Percentiles rank a stretch among this genome's conserved stretches.
Conservation (phyloP, 2,329 filamentous ascomycete genomes). For the Neofusicoccum sp. region DNA sequence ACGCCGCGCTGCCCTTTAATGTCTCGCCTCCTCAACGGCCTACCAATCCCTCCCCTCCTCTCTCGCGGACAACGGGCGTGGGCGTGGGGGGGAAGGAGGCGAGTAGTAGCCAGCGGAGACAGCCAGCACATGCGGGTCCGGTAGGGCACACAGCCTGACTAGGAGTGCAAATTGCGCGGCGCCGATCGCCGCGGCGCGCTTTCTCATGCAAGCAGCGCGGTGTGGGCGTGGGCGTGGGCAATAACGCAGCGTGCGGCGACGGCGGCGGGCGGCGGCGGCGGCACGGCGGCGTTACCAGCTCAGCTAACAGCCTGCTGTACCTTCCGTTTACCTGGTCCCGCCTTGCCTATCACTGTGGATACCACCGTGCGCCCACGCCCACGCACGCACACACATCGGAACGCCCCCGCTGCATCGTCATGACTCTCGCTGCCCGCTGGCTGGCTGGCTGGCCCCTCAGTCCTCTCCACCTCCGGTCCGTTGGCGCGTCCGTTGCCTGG, state of each 20-base stretch:
- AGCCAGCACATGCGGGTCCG: neutral
- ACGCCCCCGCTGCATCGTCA: neutral
- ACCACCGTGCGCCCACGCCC: neutral
- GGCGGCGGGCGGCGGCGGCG: neutral
- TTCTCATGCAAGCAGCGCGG: neutral
- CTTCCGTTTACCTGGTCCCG: conserved; percentile 16
- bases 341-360: conserved; percentile 18
- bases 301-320: neutral
- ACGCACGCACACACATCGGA: neutral
- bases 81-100: neutral
- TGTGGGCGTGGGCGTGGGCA: too few species aligned
- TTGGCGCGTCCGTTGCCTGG: too few species aligned
- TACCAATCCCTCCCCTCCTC: neutral
- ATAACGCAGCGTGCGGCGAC: neutral
- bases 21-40: neutral
- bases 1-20: conserved; percentile 16
- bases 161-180: conserved; percentile 5
- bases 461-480: too few species aligned
- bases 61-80: neutral
- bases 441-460: neutral
- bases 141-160: neutral
- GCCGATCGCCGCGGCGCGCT: neutral
- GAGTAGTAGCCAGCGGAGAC: neutral
- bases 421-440: neutral
- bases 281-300: neutral